phyloP scores from a whole-genome alignment of 1,139 yeast species.

The Yamadazyma siamensis region DNA sequence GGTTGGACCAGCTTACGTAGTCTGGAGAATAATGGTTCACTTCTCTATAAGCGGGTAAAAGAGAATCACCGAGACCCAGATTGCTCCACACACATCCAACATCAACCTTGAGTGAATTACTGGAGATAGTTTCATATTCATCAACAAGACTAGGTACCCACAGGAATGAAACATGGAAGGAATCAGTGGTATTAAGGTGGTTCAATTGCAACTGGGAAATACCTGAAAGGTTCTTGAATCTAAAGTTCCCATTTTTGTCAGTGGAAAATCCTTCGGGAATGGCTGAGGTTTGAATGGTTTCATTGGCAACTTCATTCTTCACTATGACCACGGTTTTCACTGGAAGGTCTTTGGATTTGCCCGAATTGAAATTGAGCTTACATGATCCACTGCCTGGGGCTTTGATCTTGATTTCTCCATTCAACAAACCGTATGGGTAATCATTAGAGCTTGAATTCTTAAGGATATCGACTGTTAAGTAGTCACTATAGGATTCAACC shows the following conservation, averaged over 20 bases:
- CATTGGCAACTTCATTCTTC: slow-evolving; percentile 23
- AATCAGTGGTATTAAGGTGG: slow-evolving; percentile 58
- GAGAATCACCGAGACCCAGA: slow-evolving; percentile 39
- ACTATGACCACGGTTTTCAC: slow-evolving; percentile 58
- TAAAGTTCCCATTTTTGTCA: slow-evolving; percentile 49
- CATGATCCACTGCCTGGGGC: slow-evolving; percentile 67
- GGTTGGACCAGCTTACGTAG: slow-evolving; percentile 62
- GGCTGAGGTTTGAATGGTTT: slow-evolving; percentile 10
- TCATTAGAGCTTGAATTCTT: slow-evolving; percentile 44
- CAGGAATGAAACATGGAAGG: slow-evolving; percentile 63
- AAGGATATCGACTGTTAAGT: slow-evolving; percentile 48
- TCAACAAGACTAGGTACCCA: slow-evolving; percentile 73
- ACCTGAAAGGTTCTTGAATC: slow-evolving; percentile 56
- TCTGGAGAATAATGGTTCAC: slow-evolving; percentile 61
- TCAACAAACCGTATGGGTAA: slow-evolving; percentile 64
- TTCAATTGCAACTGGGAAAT: slow-evolving; percentile 61
- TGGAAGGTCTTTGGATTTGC: slow-evolving; percentile 36
- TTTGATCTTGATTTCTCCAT: slow-evolving; percentile 56
- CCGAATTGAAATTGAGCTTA: slow-evolving; percentile 47
- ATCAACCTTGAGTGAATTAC: slow-evolving; percentile 46
- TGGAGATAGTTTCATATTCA: slow-evolving; percentile 28
- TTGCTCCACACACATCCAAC: slow-evolving; percentile 78
- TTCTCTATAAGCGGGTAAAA: slow-evolving; percentile 70
- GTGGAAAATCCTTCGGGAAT: slow-evolving; percentile 51
- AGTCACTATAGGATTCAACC: slow-evolving; percentile 32